Percentiles rank a stretch among this genome's conserved stretches.
phyloP scores from a whole-genome alignment of 495 filamentous ascomycete species.

The Podospora australis region DNA sequence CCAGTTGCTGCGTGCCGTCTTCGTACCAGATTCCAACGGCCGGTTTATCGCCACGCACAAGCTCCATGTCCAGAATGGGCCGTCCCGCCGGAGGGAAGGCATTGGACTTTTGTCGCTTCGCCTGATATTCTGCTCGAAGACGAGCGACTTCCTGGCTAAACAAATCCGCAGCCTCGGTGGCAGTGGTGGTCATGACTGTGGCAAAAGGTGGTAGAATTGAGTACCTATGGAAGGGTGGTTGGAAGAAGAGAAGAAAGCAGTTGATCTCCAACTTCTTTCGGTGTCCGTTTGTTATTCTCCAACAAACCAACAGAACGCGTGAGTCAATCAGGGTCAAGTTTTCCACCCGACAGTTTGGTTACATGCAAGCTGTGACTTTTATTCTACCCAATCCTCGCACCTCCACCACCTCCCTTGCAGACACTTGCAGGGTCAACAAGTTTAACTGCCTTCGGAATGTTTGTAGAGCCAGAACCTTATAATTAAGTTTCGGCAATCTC shows the following conservation, averaged over 20 bases:
- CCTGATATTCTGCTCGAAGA: constrained; percentile 3
- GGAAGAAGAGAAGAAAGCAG: neutral
- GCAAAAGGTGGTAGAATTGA: neutral
- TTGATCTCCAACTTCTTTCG: no score
- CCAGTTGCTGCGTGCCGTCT: neutral
- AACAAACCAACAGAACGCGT: no score
- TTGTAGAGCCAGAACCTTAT: no score
- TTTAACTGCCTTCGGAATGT: no score
- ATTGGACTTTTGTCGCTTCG: neutral
- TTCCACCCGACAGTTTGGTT: no score
- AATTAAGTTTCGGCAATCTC: no score
- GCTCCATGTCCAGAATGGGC: constrained; percentile 2
- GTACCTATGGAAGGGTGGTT: neutral
- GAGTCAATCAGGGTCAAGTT: no score
- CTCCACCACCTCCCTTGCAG: no score
- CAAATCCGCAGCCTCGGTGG: neutral
- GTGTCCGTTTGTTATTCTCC: no score
- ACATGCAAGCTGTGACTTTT: no score
- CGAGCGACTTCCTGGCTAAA: constrained; percentile 7
- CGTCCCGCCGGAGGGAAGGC: constrained; percentile 1
- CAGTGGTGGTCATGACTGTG: neutral
- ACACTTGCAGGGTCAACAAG: no score
- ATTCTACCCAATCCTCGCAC: no score
- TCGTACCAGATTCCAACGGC: constrained; percentile 3
- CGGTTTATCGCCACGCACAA: neutral